A percentile compares a stretch with the other conserved stretches of the same genome.
Conservation (phyloP, 2,329 filamentous ascomycete species). For the Aspergillus fischeri region DNA sequence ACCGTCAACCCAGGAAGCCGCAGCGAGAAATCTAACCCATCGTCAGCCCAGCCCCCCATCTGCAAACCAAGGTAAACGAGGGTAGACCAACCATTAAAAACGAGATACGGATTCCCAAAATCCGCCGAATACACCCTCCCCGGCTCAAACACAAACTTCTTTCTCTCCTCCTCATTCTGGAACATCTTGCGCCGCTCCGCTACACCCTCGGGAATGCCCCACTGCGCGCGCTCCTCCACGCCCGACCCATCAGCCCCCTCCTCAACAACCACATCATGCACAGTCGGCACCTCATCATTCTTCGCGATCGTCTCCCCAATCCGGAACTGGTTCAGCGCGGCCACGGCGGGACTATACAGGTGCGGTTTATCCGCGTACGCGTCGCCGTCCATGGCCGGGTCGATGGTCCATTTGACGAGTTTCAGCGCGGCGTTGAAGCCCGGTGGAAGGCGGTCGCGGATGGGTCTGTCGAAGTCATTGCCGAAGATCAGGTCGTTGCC, state of each 20-base stretch:
- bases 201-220: conserved; percentile 51
- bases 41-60: background rate
- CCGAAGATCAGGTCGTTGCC: conserved; percentile 80
- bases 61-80: background rate
- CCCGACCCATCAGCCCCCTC: conserved; percentile 60
- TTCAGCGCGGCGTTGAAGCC: conserved; percentile 81
- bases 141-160: conserved; percentile 58
- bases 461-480: conserved; percentile 91
- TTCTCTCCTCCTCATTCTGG: conserved; percentile 52
- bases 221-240: conserved; percentile 43
- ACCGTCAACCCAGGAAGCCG: conserved; percentile 35
- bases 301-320: conserved; percentile 51
- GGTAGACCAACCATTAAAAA: conserved; percentile 63
- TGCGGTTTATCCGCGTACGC: conserved; percentile 82
- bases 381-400: conserved; percentile 87
- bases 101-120: conserved; percentile 90
- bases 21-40: conserved; percentile 33
- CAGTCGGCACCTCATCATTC: conserved; percentile 25
- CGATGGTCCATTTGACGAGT: conserved; percentile 85
- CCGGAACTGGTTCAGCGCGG: conserved; percentile 72
- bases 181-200: conserved; percentile 60
- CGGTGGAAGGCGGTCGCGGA: conserved; percentile 78
- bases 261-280: conserved; percentile 55
- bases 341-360: conserved; percentile 76
- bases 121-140: conserved; percentile 61